Conservation (phyloP, 192 early-diverging fungal genomes). For the Coemansia asiatica region DNA sequence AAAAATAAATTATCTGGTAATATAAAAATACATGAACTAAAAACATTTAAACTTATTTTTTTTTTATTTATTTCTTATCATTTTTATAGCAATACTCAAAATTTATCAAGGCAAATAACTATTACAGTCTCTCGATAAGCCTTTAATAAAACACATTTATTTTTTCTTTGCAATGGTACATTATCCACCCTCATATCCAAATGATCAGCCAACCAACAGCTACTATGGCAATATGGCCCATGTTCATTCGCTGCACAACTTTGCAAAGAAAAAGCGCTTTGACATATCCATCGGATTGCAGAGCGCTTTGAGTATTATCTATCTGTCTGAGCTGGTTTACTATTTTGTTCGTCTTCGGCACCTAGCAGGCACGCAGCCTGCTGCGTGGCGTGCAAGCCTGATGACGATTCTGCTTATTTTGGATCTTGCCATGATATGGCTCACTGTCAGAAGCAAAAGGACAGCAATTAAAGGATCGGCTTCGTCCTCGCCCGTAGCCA, state of each 20-base stretch:
- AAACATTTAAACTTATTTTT: too few relatives aligned
- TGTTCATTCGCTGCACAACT: slow-evolving; percentile 6
- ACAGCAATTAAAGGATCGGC: neutral
- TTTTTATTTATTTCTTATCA: too few relatives aligned
- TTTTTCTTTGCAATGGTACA: neutral
- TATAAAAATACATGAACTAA: too few relatives aligned
- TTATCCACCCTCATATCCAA: slow-evolving; percentile 7
- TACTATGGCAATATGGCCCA: slow-evolving; percentile 14
- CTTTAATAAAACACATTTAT: neutral
- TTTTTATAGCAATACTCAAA: too few relatives aligned
- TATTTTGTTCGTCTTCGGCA: slow-evolving; percentile 47
- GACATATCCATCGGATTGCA: slow-evolving; percentile 52
- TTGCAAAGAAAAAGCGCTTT: slow-evolving; percentile 32
- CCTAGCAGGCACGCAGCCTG: slow-evolving; percentile 30
- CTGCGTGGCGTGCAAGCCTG: slow-evolving; percentile 45
- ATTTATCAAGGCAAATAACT: too few relatives aligned
- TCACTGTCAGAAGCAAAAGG: slow-evolving; percentile 39
- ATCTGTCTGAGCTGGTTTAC: slow-evolving; percentile 36
- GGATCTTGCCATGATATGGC: slow-evolving; percentile 47
- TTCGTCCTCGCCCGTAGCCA: neutral
- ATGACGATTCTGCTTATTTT: slow-evolving; percentile 44
- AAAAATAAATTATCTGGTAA: neutral
- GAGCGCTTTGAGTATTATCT: slow-evolving; percentile 30
- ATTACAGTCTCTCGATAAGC: neutral
- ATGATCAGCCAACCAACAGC: slow-evolving; percentile 8